phyloP scores from a whole-genome alignment of 2,329 filamentous ascomycete genomes.

The Curvularia eragrostidis region DNA sequence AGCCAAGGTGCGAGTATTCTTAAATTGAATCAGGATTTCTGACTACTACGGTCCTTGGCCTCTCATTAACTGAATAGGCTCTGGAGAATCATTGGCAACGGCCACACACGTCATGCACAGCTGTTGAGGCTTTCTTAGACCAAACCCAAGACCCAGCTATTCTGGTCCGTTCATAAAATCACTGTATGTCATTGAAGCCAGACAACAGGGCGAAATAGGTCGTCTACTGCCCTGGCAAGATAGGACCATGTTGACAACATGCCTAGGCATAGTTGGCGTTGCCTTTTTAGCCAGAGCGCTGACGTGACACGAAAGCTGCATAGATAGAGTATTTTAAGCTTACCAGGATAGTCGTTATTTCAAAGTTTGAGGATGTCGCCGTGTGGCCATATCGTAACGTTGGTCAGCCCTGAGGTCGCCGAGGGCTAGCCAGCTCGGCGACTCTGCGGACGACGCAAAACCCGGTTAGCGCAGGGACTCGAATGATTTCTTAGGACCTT shows the following conservation, averaged over 20 bases:
- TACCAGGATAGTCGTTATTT: background rate
- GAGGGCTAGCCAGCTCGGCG: background rate
- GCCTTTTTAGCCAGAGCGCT: background rate
- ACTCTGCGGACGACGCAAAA: background rate
- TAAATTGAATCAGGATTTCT: background rate
- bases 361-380: background rate
- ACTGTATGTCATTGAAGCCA: background rate
- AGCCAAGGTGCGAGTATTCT: background rate
- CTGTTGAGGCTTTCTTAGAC: background rate
- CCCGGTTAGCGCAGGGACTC: background rate
- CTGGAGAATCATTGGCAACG: background rate
- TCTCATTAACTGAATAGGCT: background rate
- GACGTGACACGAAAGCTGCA: background rate
- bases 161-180: background rate
- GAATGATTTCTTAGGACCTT: background rate
- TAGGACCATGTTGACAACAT: background rate
- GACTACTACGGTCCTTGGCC: background rate
- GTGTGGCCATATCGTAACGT: background rate
- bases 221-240: background rate
- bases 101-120: background rate
- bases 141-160: background rate
- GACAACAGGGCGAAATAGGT: background rate
- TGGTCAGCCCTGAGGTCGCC: background rate
- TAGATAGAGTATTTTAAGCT: background rate
- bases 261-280: background rate